A percentile compares a stretch with the other conserved stretches of the same genome.
Evolutionary conservation across 306 rosid genomes (phyloP).

Genomic region (Corylus avellana): DNA sequence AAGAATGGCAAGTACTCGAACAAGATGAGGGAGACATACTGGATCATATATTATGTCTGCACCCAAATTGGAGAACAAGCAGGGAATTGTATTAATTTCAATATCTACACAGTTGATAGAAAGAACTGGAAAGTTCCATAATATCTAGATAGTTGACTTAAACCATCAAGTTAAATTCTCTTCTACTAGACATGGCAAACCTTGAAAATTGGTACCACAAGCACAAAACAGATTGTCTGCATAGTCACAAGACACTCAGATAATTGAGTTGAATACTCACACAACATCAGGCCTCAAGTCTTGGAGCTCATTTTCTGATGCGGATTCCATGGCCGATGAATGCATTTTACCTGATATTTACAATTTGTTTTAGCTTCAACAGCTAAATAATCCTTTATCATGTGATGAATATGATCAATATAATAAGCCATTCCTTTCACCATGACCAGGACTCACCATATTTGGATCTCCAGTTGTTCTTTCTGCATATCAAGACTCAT

Average conservation of each 20-base stretch:
- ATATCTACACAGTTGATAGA: constrained; percentile 1
- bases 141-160: not conserved
- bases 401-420: constrained; percentile 4
- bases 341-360: constrained; percentile 61
- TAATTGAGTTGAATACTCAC: constrained; percentile 50
- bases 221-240: not conserved
- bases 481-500: not conserved
- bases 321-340: constrained; percentile 81
- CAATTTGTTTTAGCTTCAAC: constrained; percentile 25
- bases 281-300: constrained; percentile 64
- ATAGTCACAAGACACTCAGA: not conserved
- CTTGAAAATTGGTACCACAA: not conserved
- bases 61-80: constrained; percentile 59
- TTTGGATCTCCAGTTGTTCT: constrained; percentile 29
- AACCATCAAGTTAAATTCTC: not conserved
- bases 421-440: not conserved
- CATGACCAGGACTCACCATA: constrained; percentile 41
- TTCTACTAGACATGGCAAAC: not conserved
- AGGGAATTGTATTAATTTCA: constrained; percentile 5
- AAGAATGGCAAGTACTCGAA: constrained; percentile 53
- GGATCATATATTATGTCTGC: constrained; percentile 94
- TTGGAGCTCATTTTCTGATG: constrained; percentile 59
- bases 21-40: constrained; percentile 77
- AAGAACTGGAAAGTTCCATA: constrained; percentile 7
- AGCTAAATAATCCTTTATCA: constrained; percentile 15